phyloP scores from a whole-genome alignment of 2,329 filamentous ascomycete species.

The Metarhizium robertsii region DNA sequence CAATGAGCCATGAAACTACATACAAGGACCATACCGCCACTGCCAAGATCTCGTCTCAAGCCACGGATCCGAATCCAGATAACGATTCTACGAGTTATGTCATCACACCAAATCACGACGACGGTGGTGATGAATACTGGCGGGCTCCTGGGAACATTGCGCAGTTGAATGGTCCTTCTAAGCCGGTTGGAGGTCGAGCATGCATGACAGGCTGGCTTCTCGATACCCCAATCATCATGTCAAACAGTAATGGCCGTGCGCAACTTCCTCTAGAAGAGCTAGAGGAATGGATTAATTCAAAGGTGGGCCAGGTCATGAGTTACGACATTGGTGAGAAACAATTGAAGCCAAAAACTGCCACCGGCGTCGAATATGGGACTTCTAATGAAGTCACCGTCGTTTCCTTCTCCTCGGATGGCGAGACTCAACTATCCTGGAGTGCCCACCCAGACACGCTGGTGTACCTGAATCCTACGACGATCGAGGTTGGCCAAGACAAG shows the following conservation, averaged over 20 bases:
- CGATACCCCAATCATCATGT: neutral
- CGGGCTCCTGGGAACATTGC: neutral
- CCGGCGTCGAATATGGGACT: neutral
- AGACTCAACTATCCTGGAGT: neutral
- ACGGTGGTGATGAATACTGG: neutral
- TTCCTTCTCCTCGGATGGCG: neutral
- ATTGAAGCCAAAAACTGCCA: neutral
- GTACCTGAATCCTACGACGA: neutral
- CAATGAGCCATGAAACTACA: neutral
- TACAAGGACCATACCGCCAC: neutral
- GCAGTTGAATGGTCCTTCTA: neutral
- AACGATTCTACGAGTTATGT: neutral
- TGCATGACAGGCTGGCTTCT: neutral
- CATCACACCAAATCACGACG: neutral
- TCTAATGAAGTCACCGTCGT: neutral
- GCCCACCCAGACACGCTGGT: neutral
- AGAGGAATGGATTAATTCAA: neutral
- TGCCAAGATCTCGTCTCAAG: neutral
- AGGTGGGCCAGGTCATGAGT: neutral
- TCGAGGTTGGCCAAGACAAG: neutral
- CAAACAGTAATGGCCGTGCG: neutral
- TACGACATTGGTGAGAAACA: neutral
- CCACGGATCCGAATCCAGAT: neutral
- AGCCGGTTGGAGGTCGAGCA: neutral
- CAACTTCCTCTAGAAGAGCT: neutral